Base-by-base conservation (phyloP, 73 alveolate genomes). In the Tetrahymena borealis region DNA sequence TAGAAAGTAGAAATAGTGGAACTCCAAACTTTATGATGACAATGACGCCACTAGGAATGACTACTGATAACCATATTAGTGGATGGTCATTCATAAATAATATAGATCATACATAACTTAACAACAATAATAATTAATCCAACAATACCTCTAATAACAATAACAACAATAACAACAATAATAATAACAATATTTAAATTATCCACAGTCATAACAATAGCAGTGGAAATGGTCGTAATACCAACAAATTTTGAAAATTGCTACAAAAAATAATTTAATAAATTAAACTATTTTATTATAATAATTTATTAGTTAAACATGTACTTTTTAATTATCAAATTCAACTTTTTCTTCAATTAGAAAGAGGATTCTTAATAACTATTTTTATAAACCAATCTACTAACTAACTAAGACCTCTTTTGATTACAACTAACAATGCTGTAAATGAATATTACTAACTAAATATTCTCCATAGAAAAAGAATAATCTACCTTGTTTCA, bases 21-120 rank as follows among this genome's bases (percentile, higher is more conserved):
- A 60, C 85, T 0, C 85, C 85, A 24, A 60, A 60, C 28, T 60
- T 60, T 35, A 60, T 60, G 85, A 60, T 60, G 85, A 60, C 85
- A 4, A 60, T 60, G 85, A 60, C 85, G 18, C 85, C 85, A 24
- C 28, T 60, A n/a, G 85, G 85, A 3, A 60, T 60, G 85, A 32
- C 43, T 24, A 78, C 95, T 37, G 90, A 78, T 38, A 92, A 92
- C 37, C 90, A 92, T 39, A 79, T 92, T 5, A 92, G 78, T 92
- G 95, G 95, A 16, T 92, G 95, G 95, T 78, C 92, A 20, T 92
- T 92, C 90, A 90, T 92, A 35, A 92, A 92, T 37, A 92, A 92
- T 60, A 24, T 60, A 24, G 85, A 60, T 24, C n/a, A 60, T 20
- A 60, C 11, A 24, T 32, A 35, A 3, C 85, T n/a, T 41, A 41